Evolutionary conservation across 139 green algal genomes (phyloP), one percentile per base, ranked within the genome.

Genomic region (Closterium sp.): DNA sequence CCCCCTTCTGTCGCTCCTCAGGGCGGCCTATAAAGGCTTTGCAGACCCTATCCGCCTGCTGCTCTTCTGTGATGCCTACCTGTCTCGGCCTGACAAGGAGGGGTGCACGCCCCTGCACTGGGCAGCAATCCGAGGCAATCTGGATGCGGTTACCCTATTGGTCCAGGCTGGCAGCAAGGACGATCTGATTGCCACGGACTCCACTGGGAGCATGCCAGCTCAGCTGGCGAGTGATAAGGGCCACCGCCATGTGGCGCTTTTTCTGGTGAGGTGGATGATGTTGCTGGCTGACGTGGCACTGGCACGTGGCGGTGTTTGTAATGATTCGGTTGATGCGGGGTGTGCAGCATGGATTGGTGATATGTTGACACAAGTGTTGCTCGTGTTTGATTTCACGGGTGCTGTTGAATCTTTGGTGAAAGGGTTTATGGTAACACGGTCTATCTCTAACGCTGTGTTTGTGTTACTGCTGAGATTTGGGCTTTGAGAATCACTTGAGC

Each of bases 101-200:
- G 85, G 97, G 30, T 99, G 98, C 95, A 99, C 97, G 7, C 95
- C 97, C 11, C 92, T 99, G 94, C 98, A 99, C 95, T 99, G 98
- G 98, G 97, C 98, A 0, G 98, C 98, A 9, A 98, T 99, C 87
- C 96, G 96, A 31, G 98, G 98, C 88, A 97, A 99, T 86, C 95
- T 96, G 4, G 98, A 99, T 91, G 97, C 97, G 0, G 97, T 95
- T 91, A 99, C 96, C 0, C 93, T 99, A 79, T 95, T 99, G 31
- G 92, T 99, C 70, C 98, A 98, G 95, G 96, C 96, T 9, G 30
- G 42, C 28, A 94, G 73, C 38, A 91, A 93, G 31, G 91, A 94
- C 7, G 42, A 94, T 34, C 85, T 94, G 24, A 22, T 85, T 7
- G 89, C 89, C 7, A n/a, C 45, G 19, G 93, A 95, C 70, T 31